A percentile compares a stretch with the other conserved stretches of the same genome.
These are phyloP conservation scores for Backusella tarrabulga DNA, from an alignment of 192 early-diverging fungal species.

Conservation along the genomic window DNA sequence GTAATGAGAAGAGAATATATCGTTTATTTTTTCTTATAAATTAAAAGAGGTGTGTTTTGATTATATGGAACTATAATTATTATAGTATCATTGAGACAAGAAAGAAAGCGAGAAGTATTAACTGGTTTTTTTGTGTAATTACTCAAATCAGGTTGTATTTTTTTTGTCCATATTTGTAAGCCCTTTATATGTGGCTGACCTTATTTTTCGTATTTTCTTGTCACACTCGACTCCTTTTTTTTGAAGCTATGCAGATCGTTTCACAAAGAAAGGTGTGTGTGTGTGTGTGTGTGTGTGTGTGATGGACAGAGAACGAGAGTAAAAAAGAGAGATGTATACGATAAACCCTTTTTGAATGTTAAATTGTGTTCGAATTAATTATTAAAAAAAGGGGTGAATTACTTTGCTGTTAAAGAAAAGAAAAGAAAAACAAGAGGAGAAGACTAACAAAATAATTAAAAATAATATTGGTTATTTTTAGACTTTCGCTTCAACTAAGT, in stretches of 20 bases:
- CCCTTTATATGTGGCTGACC: not conserved
- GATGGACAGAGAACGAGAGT: not conserved
- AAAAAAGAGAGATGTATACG: not conserved
- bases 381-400: constrained; percentile 5
- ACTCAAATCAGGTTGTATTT: not conserved
- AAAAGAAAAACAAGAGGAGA: not conserved
- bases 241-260: not conserved
- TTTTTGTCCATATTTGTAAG: not conserved
- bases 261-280: not conserved
- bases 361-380: constrained; percentile 3
- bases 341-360: constrained; percentile 2
- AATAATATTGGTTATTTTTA: not conserved
- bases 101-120: not conserved
- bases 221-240: not conserved
- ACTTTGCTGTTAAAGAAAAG: not conserved
- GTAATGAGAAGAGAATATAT: not conserved
- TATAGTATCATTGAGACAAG: not conserved
- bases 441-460: not conserved
- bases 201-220: not conserved
- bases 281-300: not conserved
- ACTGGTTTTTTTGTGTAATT: not conserved
- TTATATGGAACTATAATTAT: not conserved
- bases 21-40: not conserved
- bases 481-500: not conserved
- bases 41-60: not conserved